Evolutionary conservation across 306 rosid species (phyloP), one percentile per base, ranked within the genome.

Genomic region (Castanea crenata): DNA sequence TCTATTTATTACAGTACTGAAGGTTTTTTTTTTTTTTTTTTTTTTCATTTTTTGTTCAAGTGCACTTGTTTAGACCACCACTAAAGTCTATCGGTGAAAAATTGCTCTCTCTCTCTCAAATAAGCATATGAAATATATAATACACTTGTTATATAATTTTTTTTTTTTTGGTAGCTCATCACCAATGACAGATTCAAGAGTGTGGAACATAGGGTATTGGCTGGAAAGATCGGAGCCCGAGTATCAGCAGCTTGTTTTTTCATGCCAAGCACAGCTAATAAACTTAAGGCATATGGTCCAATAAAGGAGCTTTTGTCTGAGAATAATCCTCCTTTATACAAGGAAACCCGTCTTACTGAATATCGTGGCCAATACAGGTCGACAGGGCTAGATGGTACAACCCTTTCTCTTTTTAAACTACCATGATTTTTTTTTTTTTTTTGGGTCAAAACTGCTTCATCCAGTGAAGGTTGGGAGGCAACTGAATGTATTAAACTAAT

Each of bases 101-200:
- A 7, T 38, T 8, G 0, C 11, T 38, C 46, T 38, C 46, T 6
- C 44, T 32, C 35, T 32, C 35, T 34, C 46, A 41, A 41, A 41
- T 41, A 41, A 41, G 12, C 12, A 41, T 41, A 41, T 41, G 46
- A 41, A 41, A 41, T 41, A 41, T 41, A 41, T 41, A 41, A 41
- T 41, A 7, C 46, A 41, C 46, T 41, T 41, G 46, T 2, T 8
- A 41, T 41, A 2, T 11, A 11, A 41, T 41, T 41, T 38, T 2
- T 38, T 38, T 0, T 38, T 69, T 63, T 44, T 23, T 23, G 7
- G 83, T 79, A 93, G 98, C 91, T 91, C 6, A 89, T 92, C 62
- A 90, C 89, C 59, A 91, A 93, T 65, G 97, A 91, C 87, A 90
- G 84, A 86, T 88, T 90, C 89, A 88, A 74, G 59, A 91, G 96